Base-by-base conservation (phyloP, 805 yeast species). In the Candida patagonica region DNA sequence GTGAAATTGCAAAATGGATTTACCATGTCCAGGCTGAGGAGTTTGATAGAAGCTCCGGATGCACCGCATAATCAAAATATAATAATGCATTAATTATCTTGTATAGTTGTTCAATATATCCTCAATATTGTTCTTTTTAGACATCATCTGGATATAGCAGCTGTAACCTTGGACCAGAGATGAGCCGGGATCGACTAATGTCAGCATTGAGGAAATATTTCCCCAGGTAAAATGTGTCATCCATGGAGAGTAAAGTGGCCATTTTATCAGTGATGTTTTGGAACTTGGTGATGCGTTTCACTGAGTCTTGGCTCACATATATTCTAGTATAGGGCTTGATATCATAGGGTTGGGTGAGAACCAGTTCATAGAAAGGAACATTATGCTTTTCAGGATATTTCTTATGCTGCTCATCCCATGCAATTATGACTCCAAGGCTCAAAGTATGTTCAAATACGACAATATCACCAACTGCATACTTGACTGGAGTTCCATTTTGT, bases 1-100 rank as follows among this genome's bases (percentile, higher is more conserved):
- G 48, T 57, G 7, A 49, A 44, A 32, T 19, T 44, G 20, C 40
- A 38, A 17, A 7, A 21, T 10, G 43, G 44, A n/a, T n/a, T n/a
- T n/a, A n/a, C n/a, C n/a, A n/a, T n/a, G n/a, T n/a, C n/a, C n/a
- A n/a, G n/a, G n/a, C n/a, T n/a, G n/a, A n/a, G n/a, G n/a, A n/a
- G n/a, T n/a, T n/a, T n/a, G n/a, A n/a, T n/a, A n/a, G n/a, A n/a
- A n/a, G n/a, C n/a, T n/a, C n/a, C n/a, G n/a, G n/a, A n/a, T n/a
- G n/a, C n/a, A n/a, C n/a, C n/a, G n/a, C n/a, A n/a, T n/a, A n/a
- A n/a, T n/a, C n/a, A n/a, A n/a, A n/a, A n/a, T n/a, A n/a, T n/a
- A n/a, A n/a, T n/a, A n/a, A n/a, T n/a, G n/a, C n/a, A n/a, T n/a
- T n/a, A n/a, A n/a, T n/a, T n/a, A n/a, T n/a, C n/a, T n/a, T n/a